Evolutionary conservation across 768 basidiomycete genomes (phyloP), one percentile per base, ranked within the genome.

Genomic region (Panus rudis): DNA sequence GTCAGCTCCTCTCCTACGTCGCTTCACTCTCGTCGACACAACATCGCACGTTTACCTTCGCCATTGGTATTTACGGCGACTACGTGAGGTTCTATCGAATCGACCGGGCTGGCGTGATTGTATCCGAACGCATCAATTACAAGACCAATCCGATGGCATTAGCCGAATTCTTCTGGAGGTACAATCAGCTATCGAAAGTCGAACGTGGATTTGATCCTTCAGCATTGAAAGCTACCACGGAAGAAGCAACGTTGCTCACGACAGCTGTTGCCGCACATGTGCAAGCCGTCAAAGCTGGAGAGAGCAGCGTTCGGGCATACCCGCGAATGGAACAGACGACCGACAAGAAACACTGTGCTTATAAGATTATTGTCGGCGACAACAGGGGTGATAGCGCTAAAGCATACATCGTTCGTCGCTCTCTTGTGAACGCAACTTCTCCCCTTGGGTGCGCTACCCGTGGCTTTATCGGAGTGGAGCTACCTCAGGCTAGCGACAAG

Each of bases 401-500:
- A 21, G 28, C 17, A n/a, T n/a, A 26, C 14, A 25, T 47, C 10
- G 35, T 47, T 16, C 37, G 45, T 8, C 12, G 22, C 20, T 30
- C 45, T 6, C 25, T 46, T 30, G 14, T 21, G 12, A n/a, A 28
- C 12, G 22, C n/a, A 7, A 5, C 8, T 3, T 13, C n/a, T 11
- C 31, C 39, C 3, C 5, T 28, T 6, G 43, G 46, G 2, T 21
- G 46, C 3, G 22, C 41, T 11, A 47, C 46, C 17, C 42, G 38
- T 19, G 46, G 46, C n/a, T 45, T 37, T 19, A 37, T 47, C 31
- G 46, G n/a, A n/a, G n/a, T n/a, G n/a, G n/a, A n/a, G n/a, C n/a
- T n/a, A n/a, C n/a, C n/a, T n/a, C n/a, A n/a, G n/a, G n/a, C n/a
- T n/a, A n/a, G n/a, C n/a, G n/a, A n/a, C n/a, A n/a, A n/a, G n/a